Conservation (phyloP, 352 stramenopile genomes). For the Phytophthora pseudosyringae region DNA sequence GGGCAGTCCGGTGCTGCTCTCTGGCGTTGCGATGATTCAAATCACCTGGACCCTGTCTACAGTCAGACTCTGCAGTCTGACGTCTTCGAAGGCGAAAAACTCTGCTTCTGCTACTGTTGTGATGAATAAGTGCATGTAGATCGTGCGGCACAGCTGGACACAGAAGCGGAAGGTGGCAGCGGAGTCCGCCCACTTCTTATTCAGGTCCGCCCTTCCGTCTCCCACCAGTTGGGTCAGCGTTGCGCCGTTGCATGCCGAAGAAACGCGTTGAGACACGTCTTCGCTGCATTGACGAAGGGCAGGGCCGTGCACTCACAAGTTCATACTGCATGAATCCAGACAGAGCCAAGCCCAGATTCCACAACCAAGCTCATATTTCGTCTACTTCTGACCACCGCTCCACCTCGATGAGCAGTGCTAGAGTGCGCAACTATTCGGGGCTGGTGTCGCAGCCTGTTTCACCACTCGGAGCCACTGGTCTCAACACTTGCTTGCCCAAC, state of each 20-base stretch:
- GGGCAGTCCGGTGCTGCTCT: constrained; percentile 10
- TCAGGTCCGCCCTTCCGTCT: constrained; percentile 26
- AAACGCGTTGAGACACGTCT: background rate
- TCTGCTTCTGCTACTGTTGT: background rate
- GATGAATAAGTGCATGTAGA: constrained; percentile 21
- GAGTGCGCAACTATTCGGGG: background rate
- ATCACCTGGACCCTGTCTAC: constrained; percentile 26
- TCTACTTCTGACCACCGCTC: background rate
- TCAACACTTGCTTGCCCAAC: constrained; percentile 9
- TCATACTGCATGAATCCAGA: constrained; percentile 10
- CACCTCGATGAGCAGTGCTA: too few species aligned
- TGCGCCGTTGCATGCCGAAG: constrained; percentile 3
- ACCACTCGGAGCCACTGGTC: constrained; percentile 1
- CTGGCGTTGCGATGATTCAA: constrained; percentile 23
- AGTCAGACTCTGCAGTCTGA: constrained; percentile 2
- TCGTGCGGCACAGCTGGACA: constrained; percentile 2
- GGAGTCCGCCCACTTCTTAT: constrained; percentile 17
- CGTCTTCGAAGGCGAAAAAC: background rate
- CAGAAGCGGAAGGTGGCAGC: constrained; percentile 1
- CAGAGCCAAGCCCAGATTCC: background rate
- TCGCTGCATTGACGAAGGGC: constrained; percentile 8
- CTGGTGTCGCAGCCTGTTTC: background rate
- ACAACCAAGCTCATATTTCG: background rate
- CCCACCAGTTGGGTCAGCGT: constrained; percentile 8
- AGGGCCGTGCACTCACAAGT: constrained; percentile 2